A percentile compares a stretch with the other conserved stretches of the same genome.
phyloP scores from a whole-genome alignment of 2,329 filamentous ascomycete species.

The Teratosphaeria pseudoeucalypti region DNA sequence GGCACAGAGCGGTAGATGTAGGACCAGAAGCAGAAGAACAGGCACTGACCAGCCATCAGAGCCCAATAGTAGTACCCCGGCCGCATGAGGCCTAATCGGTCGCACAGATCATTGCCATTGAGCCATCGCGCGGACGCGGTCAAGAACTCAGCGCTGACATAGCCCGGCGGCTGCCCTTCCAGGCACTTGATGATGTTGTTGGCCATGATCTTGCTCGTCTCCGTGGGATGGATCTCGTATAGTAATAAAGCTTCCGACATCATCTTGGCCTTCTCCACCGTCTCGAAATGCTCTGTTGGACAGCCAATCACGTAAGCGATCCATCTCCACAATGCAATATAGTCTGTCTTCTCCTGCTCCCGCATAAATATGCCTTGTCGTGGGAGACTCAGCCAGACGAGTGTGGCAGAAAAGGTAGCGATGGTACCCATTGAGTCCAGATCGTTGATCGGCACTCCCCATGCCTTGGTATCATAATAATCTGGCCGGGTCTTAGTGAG shows the following conservation, averaged over 20 bases:
- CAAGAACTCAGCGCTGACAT: slow-evolving; percentile 56
- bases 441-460: slow-evolving; percentile 63
- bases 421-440: slow-evolving; percentile 66
- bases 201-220: slow-evolving; percentile 53
- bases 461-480: slow-evolving; percentile 51
- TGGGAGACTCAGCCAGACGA: slow-evolving; percentile 60
- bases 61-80: slow-evolving; percentile 49
- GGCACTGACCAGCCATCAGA: slow-evolving; percentile 54
- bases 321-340: slow-evolving; percentile 66
- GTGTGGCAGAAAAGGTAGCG: slow-evolving; percentile 54
- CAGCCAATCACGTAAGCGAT: slow-evolving; percentile 62
- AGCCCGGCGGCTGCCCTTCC: slow-evolving; percentile 55
- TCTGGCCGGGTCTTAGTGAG: slow-evolving; percentile 45
- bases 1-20: slow-evolving; percentile 43
- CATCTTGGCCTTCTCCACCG: slow-evolving; percentile 44
- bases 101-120: slow-evolving; percentile 54
- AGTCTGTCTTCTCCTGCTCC: slow-evolving; percentile 54
- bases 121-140: slow-evolving; percentile 59
- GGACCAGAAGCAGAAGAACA: slow-evolving; percentile 50
- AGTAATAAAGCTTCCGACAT: slow-evolving; percentile 59
- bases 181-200: slow-evolving; percentile 66
- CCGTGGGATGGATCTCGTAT: slow-evolving; percentile 56
- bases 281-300: slow-evolving; percentile 46
- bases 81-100: slow-evolving; percentile 48
- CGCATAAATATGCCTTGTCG: slow-evolving; percentile 60